Conservation (phyloP, 23 red algal species). For the Pyropia yezoensis region DNA sequence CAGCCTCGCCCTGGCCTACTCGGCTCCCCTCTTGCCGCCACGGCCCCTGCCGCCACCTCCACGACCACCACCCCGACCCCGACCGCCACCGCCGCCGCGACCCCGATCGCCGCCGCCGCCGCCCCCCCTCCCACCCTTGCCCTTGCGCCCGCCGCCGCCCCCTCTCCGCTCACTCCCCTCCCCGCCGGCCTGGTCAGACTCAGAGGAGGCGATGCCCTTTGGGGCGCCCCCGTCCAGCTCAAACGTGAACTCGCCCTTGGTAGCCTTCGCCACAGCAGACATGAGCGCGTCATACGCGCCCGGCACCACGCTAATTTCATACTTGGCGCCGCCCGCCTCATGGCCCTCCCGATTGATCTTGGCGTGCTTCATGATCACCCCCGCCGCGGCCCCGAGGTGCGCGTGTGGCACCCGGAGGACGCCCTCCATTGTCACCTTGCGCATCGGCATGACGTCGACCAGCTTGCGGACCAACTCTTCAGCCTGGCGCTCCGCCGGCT, state of each 20-base stretch:
- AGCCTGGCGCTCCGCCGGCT: conserved; percentile 46
- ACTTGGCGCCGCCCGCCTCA: conserved; percentile 34
- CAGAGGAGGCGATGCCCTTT: too few relatives aligned
- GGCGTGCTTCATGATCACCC: conserved; percentile 28
- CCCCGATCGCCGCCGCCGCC: too few relatives aligned
- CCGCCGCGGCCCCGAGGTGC: conserved; percentile 28
- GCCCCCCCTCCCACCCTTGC: too few relatives aligned
- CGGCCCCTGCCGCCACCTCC: too few relatives aligned
- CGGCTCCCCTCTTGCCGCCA: too few relatives aligned
- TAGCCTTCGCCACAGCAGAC: conserved; percentile 37
- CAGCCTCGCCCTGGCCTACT: too few relatives aligned
- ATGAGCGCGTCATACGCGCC: conserved; percentile 77
- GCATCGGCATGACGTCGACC: conserved; percentile 49
- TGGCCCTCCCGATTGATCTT: conserved; percentile 50
- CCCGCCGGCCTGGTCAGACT: too few relatives aligned
- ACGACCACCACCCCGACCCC: too few relatives aligned
- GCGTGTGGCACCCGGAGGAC: conserved; percentile 30
- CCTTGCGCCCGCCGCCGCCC: too few relatives aligned
- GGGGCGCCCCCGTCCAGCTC: conserved; percentile 7
- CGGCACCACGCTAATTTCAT: conserved; percentile 47
- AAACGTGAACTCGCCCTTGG: conserved; percentile 80
- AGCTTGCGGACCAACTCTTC: conserved; percentile 35
- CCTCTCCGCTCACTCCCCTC: too few relatives aligned
- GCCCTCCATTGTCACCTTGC: conserved; percentile 55
- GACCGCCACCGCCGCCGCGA: too few relatives aligned